Evolutionary conservation across 2,329 filamentous ascomycete genomes (phyloP), one percentile per base, ranked within the genome.

Genomic region (Colletotrichum chlorophyti): DNA sequence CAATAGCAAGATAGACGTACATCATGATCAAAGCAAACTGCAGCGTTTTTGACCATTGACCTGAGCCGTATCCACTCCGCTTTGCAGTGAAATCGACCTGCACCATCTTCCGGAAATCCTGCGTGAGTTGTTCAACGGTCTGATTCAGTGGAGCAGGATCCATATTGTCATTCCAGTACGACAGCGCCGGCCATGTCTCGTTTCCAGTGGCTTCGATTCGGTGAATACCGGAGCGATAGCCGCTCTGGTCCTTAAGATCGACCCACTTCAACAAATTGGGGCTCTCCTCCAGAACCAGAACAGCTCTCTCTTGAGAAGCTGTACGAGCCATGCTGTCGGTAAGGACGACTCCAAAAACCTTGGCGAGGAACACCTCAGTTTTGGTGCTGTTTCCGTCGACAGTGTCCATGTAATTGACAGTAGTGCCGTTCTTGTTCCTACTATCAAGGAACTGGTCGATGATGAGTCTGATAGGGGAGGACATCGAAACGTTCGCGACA

Each of bases 21-120:
- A 43, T 48, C 29, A 49, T 48, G 2, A 27, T 24, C 3, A 24
- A 26, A 2, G 42, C 50, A 3, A 26, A 59, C 0, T 12, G 1
- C 6, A 43, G 24, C 2, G 55, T 59, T 2, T 10, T 6, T 2
- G 41, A 37, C 4, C 15, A 2, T 11, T 49, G 41, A 1, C 42
- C 55, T 11, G 50, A 31, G 5, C 50, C 55, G 21, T 55, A 55
- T 0, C 55, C 55, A 29, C 55, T 29, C 4, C 24, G 10, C 8
- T 48, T n/a, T 1, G 29, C 29, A 5, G 3, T 11, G 11, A 55
- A 6, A 4, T 32, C 5, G 5, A 59, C 43, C 1, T 26, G 35
- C 10, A 57, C 12, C 8, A 2, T 10, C 12, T 2, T 43, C 17
- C 40, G n/a, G 4, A 24, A 15, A 26, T 10, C 19, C 9, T 3